These are phyloP conservation scores for Tinospora cordifolia DNA, from an alignment of 164 flowering plant genomes.

Conservation along the genomic window DNA sequence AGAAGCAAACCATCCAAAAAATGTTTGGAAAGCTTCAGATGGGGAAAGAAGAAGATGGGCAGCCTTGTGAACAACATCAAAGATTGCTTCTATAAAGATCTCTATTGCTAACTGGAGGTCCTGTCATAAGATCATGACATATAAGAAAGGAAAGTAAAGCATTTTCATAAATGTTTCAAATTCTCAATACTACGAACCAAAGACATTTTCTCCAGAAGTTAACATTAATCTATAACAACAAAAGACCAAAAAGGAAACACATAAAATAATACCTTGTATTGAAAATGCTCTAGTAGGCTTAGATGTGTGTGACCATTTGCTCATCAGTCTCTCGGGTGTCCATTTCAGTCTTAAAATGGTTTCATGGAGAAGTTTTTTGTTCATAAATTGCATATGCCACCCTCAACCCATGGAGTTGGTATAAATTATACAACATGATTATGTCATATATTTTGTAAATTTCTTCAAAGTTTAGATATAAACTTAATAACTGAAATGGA, in stretches of 20 bases:
- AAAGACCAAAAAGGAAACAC: neutral
- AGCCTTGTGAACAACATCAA: conserved; percentile 73
- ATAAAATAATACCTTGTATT: neutral
- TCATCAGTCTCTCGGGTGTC: no score
- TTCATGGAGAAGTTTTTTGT: no score
- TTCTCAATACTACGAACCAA: neutral
- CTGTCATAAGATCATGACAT: conserved; percentile 31
- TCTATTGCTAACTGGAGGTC: conserved; percentile 91
- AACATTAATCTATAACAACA: neutral
- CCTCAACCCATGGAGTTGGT: no score
- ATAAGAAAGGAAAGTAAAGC: conserved; percentile 10
- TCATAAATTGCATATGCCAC: no score
- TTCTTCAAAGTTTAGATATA: no score
- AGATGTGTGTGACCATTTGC: no score
- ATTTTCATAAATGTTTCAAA: neutral
- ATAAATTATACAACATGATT: no score
- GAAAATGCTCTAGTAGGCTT: no score
- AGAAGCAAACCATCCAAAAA: conserved; percentile 43
- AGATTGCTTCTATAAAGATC: conserved; percentile 71
- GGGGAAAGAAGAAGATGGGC: conserved; percentile 77
- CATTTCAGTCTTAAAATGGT: no score
- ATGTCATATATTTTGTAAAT: no score
- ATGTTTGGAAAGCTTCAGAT: conserved; percentile 29
- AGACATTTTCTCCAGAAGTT: neutral
- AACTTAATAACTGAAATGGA: no score